Evolutionary conservation across 768 basidiomycete species (phyloP), one percentile per base, ranked within the genome.

Genomic region (Suillus occidentalis): DNA sequence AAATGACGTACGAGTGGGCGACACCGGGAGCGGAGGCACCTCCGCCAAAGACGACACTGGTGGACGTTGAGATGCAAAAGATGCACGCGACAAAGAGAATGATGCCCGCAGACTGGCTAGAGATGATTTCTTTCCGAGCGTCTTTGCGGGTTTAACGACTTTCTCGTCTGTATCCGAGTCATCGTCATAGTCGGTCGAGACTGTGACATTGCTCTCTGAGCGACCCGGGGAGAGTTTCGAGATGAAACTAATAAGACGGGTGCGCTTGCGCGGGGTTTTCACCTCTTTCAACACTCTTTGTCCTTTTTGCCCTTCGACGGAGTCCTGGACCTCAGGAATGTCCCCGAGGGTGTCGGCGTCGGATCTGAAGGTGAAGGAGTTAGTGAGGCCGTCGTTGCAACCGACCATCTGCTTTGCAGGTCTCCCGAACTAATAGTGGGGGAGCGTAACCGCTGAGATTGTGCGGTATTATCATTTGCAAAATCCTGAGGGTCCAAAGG

Each of bases 201-300:
- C 56, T 8, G 65, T 63, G 0, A 63, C 25, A 6, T 71, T 60
- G 4, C 71, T 59, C 5, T 77, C 75, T 16, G 25, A 42, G n/a
- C 76, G 76, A 31, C 74, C 67, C 0, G 75, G 76, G 1, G 76
- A 77, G 4, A 76, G 34, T 4, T 73, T 75, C 0, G 75, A 76
- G 10, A 76, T 75, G 49, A 76, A 71, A 53, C 70, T 75, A 42
- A 77, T 73, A 60, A 76, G 76, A 13, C 76, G 76, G 0, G 73
- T n/a, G 7, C 75, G 75, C 52, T 76, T 77, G 52, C 67, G 71
- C 13, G 75, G 74, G 0, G 70, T 68, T 60, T 76, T 77, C 10
- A 67, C 5, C 6, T 39, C 7, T 63, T 76, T 75, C 4, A 34
- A 20, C 25, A 6, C 13, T 47, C 36, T 5, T 53, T 58, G 28